Evolutionary conservation across 1,284 basidiomycete species (phyloP), one percentile per base, ranked within the genome.

Genomic region (Austroboletus novae-zelandiae): DNA sequence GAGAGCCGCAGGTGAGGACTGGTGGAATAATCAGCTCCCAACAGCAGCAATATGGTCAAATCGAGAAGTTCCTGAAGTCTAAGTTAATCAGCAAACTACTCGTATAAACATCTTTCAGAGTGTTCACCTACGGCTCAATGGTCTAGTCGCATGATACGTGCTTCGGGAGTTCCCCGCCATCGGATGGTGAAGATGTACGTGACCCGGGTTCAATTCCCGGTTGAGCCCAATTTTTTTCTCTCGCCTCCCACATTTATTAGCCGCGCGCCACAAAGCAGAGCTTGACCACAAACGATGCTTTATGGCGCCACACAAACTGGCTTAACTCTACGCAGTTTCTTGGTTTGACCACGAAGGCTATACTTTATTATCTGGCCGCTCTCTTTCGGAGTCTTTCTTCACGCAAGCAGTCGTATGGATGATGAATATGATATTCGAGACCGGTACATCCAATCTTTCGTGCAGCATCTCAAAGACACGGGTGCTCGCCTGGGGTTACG

Each of bases 141-240:
- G 70, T 72, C 71, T 73, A 71, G 70, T 73, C 44, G 71, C 64
- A 71, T 73, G 70, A 69, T 69, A 69, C 67, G 62, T 65, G 65
- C 67, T 71, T 69, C 70, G 67, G 67, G 69, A 44, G 43, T 56
- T 50, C 42, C 53, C 57, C 55, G 29, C 55, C 55, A 55, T 54
- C 1, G 14, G 39, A 50, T 62, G 55, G 58, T 50, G 50, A 54
- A 60, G 56, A 57, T 70, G 66, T 61, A 63, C 63, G 71, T 71
- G 72, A 71, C 71, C 71, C 71, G 73, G 73, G 71, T 73, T 73
- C 73, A 72, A 74, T 72, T 74, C 70, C 72, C 69, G 70, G 70
- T 71, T 68, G 69, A 67, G 71, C 73, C 70, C 70, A 9, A n/a
- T 32, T 36, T 52, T 56, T 58, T 52, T 55, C 51, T 50, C 27